A percentile compares a stretch with the other conserved stretches of the same genome.
phyloP scores from a whole-genome alignment of 176 grass and related monocot genomes.

The Alopecurus myosuroides region DNA sequence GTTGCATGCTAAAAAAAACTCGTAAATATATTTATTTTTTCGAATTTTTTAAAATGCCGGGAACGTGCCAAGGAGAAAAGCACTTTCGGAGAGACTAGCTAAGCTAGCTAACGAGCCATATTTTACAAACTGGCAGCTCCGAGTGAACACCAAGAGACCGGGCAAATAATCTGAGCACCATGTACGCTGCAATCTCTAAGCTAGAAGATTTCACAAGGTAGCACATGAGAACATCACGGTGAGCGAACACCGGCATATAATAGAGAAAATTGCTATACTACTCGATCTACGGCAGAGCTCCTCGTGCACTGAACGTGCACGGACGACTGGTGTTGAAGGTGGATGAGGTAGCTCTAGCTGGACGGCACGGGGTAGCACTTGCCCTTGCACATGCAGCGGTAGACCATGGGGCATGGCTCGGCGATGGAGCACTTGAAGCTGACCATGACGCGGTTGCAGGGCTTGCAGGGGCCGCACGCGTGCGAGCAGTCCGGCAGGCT shows the following conservation, averaged over 20 bases:
- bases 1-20: too few species aligned
- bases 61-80: too few species aligned
- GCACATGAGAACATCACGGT: background rate
- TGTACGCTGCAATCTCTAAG: background rate
- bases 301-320: too few species aligned
- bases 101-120: background rate
- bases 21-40: too few species aligned
- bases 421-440: slow-evolving; percentile 84
- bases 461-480: slow-evolving; percentile 81
- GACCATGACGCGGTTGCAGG: slow-evolving; percentile 87
- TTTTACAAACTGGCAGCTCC: background rate
- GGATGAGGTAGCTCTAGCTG: slow-evolving; percentile 17
- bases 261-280: too few species aligned
- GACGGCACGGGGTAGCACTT: slow-evolving; percentile 78
- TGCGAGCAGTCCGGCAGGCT: slow-evolving; percentile 83
- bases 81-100: background rate
- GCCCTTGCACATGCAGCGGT: slow-evolving; percentile 88
- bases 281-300: too few species aligned
- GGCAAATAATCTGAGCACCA: background rate
- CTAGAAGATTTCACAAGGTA: background rate
- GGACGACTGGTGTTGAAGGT: too few species aligned
- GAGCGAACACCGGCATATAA: background rate
- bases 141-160: background rate
- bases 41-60: too few species aligned
- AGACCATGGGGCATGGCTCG: slow-evolving; percentile 89